Evolutionary conservation across 345 rosid genomes (phyloP).

Genomic region (Eucalyptus marginata): DNA sequence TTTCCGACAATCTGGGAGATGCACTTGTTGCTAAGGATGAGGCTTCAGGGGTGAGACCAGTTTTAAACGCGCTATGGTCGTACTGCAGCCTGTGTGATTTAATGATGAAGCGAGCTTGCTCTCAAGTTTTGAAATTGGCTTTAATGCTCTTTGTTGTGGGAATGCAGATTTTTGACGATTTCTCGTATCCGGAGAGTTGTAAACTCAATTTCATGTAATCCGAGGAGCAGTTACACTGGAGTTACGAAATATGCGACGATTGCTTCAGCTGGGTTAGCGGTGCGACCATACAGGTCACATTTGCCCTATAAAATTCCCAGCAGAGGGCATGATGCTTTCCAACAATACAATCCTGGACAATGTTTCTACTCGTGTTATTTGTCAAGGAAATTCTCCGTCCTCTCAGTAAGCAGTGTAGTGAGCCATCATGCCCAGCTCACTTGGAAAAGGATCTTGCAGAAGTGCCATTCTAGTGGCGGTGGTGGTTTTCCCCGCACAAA

Average conservation of each 20-base stretch:
- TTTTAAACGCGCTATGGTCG: neutral
- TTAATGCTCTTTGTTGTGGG: neutral
- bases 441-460: conserved; percentile 45
- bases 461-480: conserved; percentile 13
- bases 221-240: conserved; percentile 5
- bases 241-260: conserved; percentile 18
- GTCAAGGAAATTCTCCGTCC: conserved; percentile 27
- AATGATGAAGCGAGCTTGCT: neutral
- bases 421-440: conserved; percentile 39
- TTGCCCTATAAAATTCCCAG: conserved; percentile 8
- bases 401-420: conserved; percentile 20
- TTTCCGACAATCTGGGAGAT: neutral
- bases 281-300: conserved; percentile 21
- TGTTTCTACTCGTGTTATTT: neutral
- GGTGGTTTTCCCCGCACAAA: conserved; percentile 21
- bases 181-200: conserved; percentile 23
- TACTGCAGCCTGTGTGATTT: neutral
- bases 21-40: neutral
- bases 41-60: neutral
- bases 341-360: conserved; percentile 14
- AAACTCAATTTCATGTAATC: conserved; percentile 10
- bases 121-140: neutral
- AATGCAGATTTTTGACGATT: conserved; percentile 48
- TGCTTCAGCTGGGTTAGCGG: conserved; percentile 23
- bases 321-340: conserved; percentile 11